These are phyloP conservation scores for Brasilioporus rufonigricans DNA, from an alignment of 768 basidiomycete genomes.

Conservation along the genomic window DNA sequence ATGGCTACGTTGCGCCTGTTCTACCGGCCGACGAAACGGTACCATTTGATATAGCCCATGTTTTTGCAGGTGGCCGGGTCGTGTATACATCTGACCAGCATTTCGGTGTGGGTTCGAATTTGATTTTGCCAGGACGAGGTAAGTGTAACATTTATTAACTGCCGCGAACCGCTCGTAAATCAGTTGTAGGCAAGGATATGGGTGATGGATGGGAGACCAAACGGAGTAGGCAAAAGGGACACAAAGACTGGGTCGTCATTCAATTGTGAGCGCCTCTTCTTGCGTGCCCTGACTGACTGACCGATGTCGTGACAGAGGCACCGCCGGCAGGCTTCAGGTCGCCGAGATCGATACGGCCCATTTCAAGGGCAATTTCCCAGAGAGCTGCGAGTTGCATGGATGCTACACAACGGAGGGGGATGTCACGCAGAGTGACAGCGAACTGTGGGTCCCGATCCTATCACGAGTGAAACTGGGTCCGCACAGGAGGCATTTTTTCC, in stretches of 20 bases:
- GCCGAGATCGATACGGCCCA: slow-evolving; percentile 92
- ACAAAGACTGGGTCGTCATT: slow-evolving; percentile 90
- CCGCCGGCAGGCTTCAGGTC: slow-evolving; percentile 66
- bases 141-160: neutral
- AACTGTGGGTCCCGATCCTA: slow-evolving; percentile 72
- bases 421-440: slow-evolving; percentile 37
- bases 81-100: slow-evolving; percentile 91
- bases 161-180: neutral
- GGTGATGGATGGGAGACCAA: slow-evolving; percentile 99
- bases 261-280: slow-evolving; percentile 58
- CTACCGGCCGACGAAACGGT: slow-evolving; percentile 47
- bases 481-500: slow-evolving; percentile 87
- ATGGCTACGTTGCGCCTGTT: slow-evolving; percentile 72
- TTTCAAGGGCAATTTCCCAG: slow-evolving; percentile 96
- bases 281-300: neutral
- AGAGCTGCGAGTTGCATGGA: slow-evolving; percentile 79
- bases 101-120: slow-evolving; percentile 87
- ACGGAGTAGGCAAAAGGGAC: slow-evolving; percentile 72
- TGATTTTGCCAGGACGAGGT: slow-evolving; percentile 89
- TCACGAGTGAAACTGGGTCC: slow-evolving; percentile 81
- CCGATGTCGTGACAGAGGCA: slow-evolving; percentile 49
- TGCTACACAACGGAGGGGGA: slow-evolving; percentile 30
- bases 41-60: slow-evolving; percentile 84
- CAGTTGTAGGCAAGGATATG: slow-evolving; percentile 73
- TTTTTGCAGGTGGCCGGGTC: slow-evolving; percentile 84